These are phyloP conservation scores for Yamadazyma sp. DNA, from an alignment of 805 yeast species.

Conservation along the genomic window DNA sequence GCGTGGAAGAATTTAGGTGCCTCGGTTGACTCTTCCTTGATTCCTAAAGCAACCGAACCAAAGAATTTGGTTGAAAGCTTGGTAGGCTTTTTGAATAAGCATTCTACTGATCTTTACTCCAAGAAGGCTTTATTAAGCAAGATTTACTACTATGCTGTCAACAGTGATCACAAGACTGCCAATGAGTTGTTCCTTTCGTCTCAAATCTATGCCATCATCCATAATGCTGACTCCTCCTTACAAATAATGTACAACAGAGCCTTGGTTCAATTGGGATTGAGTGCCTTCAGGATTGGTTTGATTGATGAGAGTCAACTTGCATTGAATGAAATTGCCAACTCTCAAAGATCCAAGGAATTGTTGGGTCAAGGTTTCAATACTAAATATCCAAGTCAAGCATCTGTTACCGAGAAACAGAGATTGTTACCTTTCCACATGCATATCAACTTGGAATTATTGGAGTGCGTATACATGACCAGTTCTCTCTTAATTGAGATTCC, in stretches of 20 bases:
- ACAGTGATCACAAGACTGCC: conserved; percentile 79
- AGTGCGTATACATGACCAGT: conserved; percentile 88
- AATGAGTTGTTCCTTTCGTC: conserved; percentile 86
- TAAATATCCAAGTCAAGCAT: conserved; percentile 58
- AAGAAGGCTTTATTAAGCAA: conserved; percentile 82
- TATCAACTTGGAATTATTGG: conserved; percentile 91
- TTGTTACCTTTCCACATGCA: conserved; percentile 98
- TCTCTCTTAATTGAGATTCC: conserved; percentile 92
- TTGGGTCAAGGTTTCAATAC: conserved; percentile 84
- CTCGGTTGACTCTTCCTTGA: conserved; percentile 27
- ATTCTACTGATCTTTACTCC: conserved; percentile 65
- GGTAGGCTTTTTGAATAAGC: conserved; percentile 58
- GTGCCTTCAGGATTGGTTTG: conserved; percentile 90
- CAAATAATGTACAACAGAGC: conserved; percentile 96
- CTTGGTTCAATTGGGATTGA: conserved; percentile 89
- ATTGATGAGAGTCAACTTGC: conserved; percentile 84
- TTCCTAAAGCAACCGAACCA: conserved; percentile 38
- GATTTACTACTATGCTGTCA: conserved; percentile 88
- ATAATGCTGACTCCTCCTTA: conserved; percentile 77
- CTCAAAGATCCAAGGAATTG: conserved; percentile 84
- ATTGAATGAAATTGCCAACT: conserved; percentile 82
- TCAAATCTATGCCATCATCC: conserved; percentile 79
- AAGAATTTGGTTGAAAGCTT: conserved; percentile 60
- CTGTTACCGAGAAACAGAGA: conserved; percentile 69
- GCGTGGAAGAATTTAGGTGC: conserved; percentile 64